Conservation (phyloP, 371 early-diverging fungal genomes). For the Apophysomyces ossiformis region DNA sequence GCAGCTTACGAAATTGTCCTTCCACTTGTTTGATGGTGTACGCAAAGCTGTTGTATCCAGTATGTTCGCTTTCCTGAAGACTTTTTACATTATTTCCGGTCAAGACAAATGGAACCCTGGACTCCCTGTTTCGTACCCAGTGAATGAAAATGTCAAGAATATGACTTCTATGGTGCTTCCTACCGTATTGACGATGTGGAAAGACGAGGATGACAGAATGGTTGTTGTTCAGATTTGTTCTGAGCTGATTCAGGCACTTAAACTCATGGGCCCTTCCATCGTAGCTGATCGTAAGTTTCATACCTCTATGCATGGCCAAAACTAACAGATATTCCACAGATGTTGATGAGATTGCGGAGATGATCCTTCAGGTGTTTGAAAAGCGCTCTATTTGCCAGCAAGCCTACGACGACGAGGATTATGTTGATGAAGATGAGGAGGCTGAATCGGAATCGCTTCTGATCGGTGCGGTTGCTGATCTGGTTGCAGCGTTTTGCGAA, state of each 20-base stretch:
- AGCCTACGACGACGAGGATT: slow-evolving; percentile 72
- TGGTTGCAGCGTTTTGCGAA: slow-evolving; percentile 77
- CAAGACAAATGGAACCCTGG: slow-evolving; percentile 76
- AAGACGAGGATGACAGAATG: slow-evolving; percentile 83
- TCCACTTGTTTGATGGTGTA: slow-evolving; percentile 81
- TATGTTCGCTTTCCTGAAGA: slow-evolving; percentile 78
- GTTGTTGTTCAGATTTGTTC: slow-evolving; percentile 80
- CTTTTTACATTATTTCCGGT: slow-evolving; percentile 72
- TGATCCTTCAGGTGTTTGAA: slow-evolving; percentile 73
- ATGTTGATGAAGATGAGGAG: slow-evolving; percentile 78
- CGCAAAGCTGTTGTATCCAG: slow-evolving; percentile 78
- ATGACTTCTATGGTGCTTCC: slow-evolving; percentile 74
- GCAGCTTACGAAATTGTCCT: slow-evolving; percentile 64
- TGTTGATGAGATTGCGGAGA: slow-evolving; percentile 61
- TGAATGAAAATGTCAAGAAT: slow-evolving; percentile 76
- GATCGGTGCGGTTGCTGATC: slow-evolving; percentile 82
- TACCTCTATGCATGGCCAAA: background rate
- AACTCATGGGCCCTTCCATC: slow-evolving; percentile 78
- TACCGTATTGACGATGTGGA: slow-evolving; percentile 70
- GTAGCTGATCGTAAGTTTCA: slow-evolving; percentile 67
- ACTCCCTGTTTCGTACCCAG: slow-evolving; percentile 65
- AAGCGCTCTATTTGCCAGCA: slow-evolving; percentile 87
- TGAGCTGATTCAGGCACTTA: slow-evolving; percentile 72
- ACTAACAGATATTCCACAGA: slow-evolving; percentile 24
- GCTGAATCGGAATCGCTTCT: slow-evolving; percentile 85